Conservation (phyloP, 2,329 filamentous ascomycete species). For the Arthrocladium fulminans region DNA sequence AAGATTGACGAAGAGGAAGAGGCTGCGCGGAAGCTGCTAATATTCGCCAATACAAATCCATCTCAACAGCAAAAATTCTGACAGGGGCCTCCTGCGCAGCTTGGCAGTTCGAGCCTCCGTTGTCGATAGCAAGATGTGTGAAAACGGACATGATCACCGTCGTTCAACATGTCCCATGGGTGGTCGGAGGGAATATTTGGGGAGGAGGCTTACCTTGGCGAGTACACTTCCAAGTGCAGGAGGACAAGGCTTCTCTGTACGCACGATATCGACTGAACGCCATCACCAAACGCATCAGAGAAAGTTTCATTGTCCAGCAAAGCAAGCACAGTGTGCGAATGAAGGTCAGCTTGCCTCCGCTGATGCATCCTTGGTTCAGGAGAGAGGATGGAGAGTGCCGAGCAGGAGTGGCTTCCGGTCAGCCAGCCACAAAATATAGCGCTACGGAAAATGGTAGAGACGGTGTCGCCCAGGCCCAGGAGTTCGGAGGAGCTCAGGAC, state of each 20-base stretch:
- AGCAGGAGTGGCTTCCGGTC: neutral
- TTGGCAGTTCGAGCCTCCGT: neutral
- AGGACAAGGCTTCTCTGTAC: neutral
- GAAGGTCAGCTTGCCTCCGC: neutral
- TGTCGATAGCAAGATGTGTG: neutral
- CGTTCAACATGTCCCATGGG: neutral
- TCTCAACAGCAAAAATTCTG: neutral
- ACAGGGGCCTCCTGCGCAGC: neutral
- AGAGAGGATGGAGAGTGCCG: neutral
- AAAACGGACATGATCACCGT: neutral
- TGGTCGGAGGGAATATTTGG: neutral
- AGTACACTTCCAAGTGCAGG: neutral
- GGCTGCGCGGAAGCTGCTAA: neutral
- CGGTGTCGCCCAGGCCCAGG: neutral
- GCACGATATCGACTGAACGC: neutral
- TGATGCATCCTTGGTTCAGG: conserved; percentile 5
- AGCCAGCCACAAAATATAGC: neutral
- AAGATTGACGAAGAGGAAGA: neutral
- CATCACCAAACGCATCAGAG: neutral
- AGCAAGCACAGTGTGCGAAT: neutral
- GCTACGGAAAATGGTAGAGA: neutral
- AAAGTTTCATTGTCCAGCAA: neutral
- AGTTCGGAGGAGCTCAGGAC: neutral
- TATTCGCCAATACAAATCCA: neutral
- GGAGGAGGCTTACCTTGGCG: neutral